Conservation (phyloP, 495 filamentous ascomycete species). For the Pyrenula aspistea region DNA sequence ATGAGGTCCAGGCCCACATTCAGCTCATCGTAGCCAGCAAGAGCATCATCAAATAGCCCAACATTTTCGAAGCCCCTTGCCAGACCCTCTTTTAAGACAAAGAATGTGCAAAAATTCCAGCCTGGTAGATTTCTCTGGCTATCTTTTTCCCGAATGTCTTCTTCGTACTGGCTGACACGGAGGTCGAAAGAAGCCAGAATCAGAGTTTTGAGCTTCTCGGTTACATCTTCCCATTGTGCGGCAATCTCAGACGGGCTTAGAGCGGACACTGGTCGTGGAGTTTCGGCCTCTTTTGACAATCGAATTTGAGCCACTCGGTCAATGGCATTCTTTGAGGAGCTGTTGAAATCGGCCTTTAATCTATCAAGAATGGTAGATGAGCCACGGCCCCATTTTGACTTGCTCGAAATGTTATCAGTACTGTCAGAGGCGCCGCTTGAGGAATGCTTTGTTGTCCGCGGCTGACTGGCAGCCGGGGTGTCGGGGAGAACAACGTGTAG, state of each 20-base stretch:
- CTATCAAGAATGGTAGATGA: constrained; percentile 80
- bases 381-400: constrained; percentile 65
- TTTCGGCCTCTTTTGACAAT: constrained; percentile 37
- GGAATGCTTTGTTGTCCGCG: constrained; percentile 23
- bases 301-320: constrained; percentile 83
- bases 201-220: constrained; percentile 73
- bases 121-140: constrained; percentile 78
- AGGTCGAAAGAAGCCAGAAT: constrained; percentile 86
- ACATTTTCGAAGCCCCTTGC: constrained; percentile 92
- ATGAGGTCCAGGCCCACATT: constrained; percentile 72
- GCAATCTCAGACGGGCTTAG: constrained; percentile 55
- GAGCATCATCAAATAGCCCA: constrained; percentile 86
- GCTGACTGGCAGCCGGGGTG: constrained; percentile 61
- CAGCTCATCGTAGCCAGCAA: constrained; percentile 87
- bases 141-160: constrained; percentile 91
- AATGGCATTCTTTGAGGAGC: constrained; percentile 58
- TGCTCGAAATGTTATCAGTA: constrained; percentile 28
- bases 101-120: constrained; percentile 99
- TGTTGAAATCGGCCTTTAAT: constrained; percentile 83
- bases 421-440: constrained; percentile 8
- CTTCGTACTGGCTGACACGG: constrained; percentile 87
- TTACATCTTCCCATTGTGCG: constrained; percentile 71
- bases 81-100: constrained; percentile 90
- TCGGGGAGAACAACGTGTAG: constrained; percentile 79
- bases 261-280: constrained; percentile 7